A percentile compares a stretch with the other conserved stretches of the same genome.
These are phyloP conservation scores for Sphaerosporella brunnea DNA, from an alignment of 495 filamentous ascomycete genomes.

Conservation along the genomic window DNA sequence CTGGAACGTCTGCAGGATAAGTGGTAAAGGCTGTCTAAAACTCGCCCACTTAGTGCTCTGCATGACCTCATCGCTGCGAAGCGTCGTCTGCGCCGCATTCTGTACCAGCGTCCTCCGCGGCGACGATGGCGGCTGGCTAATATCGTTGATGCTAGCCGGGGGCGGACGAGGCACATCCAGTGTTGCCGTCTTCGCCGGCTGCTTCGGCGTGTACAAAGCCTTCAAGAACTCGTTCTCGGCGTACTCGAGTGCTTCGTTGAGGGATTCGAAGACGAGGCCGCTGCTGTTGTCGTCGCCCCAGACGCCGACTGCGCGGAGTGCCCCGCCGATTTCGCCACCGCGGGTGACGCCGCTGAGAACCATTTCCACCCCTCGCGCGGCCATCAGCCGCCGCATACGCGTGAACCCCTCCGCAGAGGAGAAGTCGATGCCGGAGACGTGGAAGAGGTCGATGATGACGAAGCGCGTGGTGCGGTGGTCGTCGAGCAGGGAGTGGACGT, in stretches of 20 bases:
- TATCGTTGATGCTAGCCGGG: background rate
- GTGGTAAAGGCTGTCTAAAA: constrained; percentile 73
- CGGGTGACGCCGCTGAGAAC: constrained; percentile 64
- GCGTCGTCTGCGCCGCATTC: constrained; percentile 53
- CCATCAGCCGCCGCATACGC: constrained; percentile 67
- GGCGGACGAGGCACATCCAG: constrained; percentile 13
- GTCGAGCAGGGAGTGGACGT: constrained; percentile 60
- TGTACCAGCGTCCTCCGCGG: constrained; percentile 63
- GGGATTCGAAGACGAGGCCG: constrained; percentile 70
- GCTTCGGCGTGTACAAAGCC: constrained; percentile 42
- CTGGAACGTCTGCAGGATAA: constrained; percentile 84
- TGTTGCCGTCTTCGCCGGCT: background rate
- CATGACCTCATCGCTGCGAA: constrained; percentile 39
- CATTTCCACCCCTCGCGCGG: constrained; percentile 53
- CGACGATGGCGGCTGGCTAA: constrained; percentile 35
- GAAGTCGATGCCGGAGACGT: constrained; percentile 86
- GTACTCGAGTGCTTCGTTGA: constrained; percentile 81
- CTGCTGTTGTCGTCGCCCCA: constrained; percentile 49
- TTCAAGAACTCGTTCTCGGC: constrained; percentile 92
- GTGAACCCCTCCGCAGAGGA: constrained; percentile 90
- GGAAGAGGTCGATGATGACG: constrained; percentile 71
- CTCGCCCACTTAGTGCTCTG: constrained; percentile 51
- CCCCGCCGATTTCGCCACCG: constrained; percentile 54
- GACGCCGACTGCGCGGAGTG: constrained; percentile 63
- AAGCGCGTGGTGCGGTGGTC: constrained; percentile 66